phyloP scores from a whole-genome alignment of 352 stramenopile species.

The Globisporangium rhizosaccharum region DNA sequence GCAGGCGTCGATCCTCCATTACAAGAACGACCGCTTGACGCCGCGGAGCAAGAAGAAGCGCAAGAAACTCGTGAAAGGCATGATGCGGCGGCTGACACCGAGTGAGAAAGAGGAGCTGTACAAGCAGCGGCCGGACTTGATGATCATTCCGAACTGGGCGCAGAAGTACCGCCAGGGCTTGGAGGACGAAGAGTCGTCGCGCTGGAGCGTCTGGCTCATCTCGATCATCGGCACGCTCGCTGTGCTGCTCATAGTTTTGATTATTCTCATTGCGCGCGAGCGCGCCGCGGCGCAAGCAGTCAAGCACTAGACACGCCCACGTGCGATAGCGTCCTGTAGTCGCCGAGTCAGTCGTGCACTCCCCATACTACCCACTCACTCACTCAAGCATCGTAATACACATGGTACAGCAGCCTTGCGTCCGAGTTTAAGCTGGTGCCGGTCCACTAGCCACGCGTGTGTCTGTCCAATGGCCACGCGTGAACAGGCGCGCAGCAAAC shows the following conservation, averaged over 20 bases:
- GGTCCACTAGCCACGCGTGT: too few species aligned
- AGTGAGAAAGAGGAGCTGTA: slow-evolving; percentile 85
- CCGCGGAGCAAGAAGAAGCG: slow-evolving; percentile 74
- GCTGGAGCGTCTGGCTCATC: slow-evolving; percentile 77
- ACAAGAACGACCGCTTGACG: slow-evolving; percentile 52
- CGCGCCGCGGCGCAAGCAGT: slow-evolving; percentile 20
- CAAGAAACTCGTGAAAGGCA: slow-evolving; percentile 66
- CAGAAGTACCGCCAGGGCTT: slow-evolving; percentile 87
- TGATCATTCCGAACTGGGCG: slow-evolving; percentile 87
- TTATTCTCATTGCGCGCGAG: slow-evolving; percentile 68
- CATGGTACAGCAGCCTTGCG: too few species aligned
- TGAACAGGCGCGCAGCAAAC: too few species aligned
- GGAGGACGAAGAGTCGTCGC: slow-evolving; percentile 52
- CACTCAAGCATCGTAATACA: neutral
- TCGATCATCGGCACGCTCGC: slow-evolving; percentile 63
- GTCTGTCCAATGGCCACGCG: too few species aligned
- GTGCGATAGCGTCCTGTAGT: too few species aligned
- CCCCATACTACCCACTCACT: neutral
- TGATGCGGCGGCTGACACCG: slow-evolving; percentile 78
- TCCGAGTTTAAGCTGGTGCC: too few species aligned
- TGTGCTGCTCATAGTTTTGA: slow-evolving; percentile 71
- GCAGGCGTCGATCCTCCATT: slow-evolving; percentile 48
- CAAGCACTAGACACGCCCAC: neutral
- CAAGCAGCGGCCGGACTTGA: slow-evolving; percentile 68
- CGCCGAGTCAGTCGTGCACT: too few species aligned